Evolutionary conservation across 2,329 filamentous ascomycete genomes (phyloP).

Genomic region (Aspergillus fructus): DNA sequence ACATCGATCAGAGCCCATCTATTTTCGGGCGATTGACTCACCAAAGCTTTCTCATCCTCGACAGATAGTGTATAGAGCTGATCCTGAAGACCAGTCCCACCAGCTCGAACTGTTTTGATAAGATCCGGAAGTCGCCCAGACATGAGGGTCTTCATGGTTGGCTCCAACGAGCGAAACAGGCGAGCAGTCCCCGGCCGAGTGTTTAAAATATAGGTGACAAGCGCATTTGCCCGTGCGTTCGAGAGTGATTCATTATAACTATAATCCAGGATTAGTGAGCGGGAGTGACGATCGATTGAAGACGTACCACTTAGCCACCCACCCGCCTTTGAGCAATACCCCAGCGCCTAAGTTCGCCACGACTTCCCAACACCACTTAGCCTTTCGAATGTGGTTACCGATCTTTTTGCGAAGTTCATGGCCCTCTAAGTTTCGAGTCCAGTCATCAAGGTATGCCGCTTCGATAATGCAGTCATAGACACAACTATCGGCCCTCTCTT

Average conservation of each 20-base stretch:
- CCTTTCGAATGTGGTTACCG: background rate
- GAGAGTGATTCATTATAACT: constrained; percentile 2
- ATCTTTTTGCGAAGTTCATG: background rate
- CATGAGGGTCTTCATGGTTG: constrained; percentile 13
- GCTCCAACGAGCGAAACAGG: constrained; percentile 12
- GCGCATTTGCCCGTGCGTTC: constrained; percentile 2
- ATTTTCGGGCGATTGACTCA: no score
- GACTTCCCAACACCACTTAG: background rate
- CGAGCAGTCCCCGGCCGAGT: constrained; percentile 16
- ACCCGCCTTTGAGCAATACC: background rate
- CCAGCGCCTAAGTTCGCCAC: background rate
- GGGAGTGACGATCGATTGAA: background rate
- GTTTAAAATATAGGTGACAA: constrained; percentile 12
- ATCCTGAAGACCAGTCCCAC: background rate
- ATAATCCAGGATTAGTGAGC: background rate
- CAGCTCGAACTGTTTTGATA: background rate
- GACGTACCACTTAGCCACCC: background rate
- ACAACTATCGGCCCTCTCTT: background rate
- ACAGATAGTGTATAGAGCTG: background rate
- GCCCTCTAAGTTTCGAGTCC: background rate
- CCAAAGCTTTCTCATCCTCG: no score
- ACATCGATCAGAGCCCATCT: background rate
- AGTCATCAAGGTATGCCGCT: background rate
- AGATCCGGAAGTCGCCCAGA: constrained; percentile 2
- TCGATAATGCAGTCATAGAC: constrained; percentile 1